Percentiles rank a stretch among this genome's conserved stretches.
Conservation (phyloP, 257 asterid species). For the Leptodermis oblonga region DNA sequence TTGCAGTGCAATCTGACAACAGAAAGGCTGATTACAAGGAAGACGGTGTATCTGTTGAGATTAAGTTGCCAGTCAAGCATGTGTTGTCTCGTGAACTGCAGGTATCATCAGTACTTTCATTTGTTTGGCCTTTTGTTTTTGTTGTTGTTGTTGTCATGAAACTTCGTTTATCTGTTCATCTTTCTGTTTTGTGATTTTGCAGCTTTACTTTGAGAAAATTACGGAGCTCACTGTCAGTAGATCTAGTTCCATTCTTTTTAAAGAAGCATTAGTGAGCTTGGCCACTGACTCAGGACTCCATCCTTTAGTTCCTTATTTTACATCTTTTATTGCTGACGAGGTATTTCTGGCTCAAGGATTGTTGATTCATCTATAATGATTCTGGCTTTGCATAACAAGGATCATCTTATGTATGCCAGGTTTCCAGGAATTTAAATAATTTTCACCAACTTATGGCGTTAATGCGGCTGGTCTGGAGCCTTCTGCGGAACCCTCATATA, state of each 20-base stretch:
- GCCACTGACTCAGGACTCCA: constrained; percentile 98
- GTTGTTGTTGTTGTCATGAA: background rate
- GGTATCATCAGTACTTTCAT: constrained; percentile 39
- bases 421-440: constrained; percentile 73
- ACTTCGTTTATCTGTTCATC: constrained; percentile 14
- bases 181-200: constrained; percentile 29
- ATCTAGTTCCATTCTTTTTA: constrained; percentile 73
- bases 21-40: constrained; percentile 77
- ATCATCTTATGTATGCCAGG: constrained; percentile 48
- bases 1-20: constrained; percentile 60
- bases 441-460: constrained; percentile 72
- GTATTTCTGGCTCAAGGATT: constrained; percentile 27
- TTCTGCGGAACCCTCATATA: constrained; percentile 85
- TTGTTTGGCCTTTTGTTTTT: constrained; percentile 17
- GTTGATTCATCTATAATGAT: constrained; percentile 14
- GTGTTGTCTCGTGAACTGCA: constrained; percentile 96
- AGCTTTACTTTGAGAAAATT: constrained; percentile 97
- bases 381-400: constrained; percentile 5
- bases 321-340: constrained; percentile 93
- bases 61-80: constrained; percentile 90
- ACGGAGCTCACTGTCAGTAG: constrained; percentile 73
- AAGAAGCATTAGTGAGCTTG: constrained; percentile 80
- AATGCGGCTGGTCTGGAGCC: constrained; percentile 97
- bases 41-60: constrained; percentile 73
- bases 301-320: constrained; percentile 93